phyloP scores from a whole-genome alignment of 768 basidiomycete species.

The Daedalea quercina region DNA sequence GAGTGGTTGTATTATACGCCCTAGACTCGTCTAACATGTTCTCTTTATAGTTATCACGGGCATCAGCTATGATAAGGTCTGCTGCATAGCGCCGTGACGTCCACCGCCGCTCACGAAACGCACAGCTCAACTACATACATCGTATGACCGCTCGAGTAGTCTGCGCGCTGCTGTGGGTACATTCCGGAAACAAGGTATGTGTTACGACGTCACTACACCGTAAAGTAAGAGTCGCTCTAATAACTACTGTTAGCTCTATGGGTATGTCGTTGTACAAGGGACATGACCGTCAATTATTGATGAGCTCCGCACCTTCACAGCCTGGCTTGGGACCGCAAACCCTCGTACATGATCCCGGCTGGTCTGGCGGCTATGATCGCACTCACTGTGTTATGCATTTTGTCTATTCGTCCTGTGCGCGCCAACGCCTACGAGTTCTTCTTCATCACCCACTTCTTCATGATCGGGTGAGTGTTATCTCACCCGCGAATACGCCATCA shows the following conservation, averaged over 20 bases:
- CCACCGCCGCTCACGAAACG: neutral
- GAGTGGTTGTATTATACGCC: conserved; percentile 9
- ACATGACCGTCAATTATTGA: neutral
- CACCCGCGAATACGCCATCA: neutral
- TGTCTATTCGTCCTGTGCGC: conserved; percentile 46
- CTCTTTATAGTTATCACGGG: conserved; percentile 40
- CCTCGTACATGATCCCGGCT: neutral
- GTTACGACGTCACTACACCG: neutral
- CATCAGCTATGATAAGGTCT: conserved; percentile 40
- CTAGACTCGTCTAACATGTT: neutral
- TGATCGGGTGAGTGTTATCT: conserved; percentile 29
- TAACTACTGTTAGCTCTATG: neutral
- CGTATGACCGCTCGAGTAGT: conserved; percentile 42
- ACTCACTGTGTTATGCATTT: conserved; percentile 35
- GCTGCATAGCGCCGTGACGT: conserved; percentile 8
- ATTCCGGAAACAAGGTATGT: conserved; percentile 36
- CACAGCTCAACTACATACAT: conserved; percentile 36
- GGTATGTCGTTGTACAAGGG: neutral
- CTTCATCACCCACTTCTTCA: conserved; percentile 38
- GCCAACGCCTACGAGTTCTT: conserved; percentile 45
- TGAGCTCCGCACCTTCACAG: neutral
- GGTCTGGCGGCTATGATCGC: conserved; percentile 33
- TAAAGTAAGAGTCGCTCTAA: too few relatives aligned
- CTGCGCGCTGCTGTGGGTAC: conserved; percentile 42
- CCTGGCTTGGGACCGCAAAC: neutral